Evolutionary conservation across 805 yeast species (phyloP).

Genomic region (Pichia deserticola): DNA sequence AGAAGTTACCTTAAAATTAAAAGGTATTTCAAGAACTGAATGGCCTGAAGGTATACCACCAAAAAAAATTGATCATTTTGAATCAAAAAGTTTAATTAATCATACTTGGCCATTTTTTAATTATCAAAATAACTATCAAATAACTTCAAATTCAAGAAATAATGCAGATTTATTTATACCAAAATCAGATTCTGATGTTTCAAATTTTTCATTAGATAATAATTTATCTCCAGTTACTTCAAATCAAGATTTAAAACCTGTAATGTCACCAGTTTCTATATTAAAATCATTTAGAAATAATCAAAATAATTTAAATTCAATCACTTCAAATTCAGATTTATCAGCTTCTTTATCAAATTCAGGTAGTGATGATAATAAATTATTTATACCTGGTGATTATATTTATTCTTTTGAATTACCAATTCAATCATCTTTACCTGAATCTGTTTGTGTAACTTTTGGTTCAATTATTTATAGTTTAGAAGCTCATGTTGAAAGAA

Average conservation of each 20-base stretch:
- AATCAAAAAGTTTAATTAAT: conserved; percentile 55
- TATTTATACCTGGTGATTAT: conserved; percentile 83
- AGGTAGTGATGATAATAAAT: conserved; percentile 21
- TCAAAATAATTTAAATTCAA: neutral
- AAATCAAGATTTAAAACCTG: conserved; percentile 13
- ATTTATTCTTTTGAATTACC: conserved; percentile 88
- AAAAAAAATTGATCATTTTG: conserved; percentile 58
- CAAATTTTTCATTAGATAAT: conserved; percentile 31
- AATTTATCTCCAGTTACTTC: conserved; percentile 25
- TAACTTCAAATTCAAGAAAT: conserved; percentile 27
- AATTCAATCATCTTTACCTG: conserved; percentile 76
- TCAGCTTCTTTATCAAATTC: neutral
- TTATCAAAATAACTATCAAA: conserved; percentile 24
- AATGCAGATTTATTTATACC: conserved; percentile 44
- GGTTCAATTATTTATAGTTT: conserved; percentile 71
- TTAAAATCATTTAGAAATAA: conserved; percentile 22
- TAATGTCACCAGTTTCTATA: conserved; percentile 23
- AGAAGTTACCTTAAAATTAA: conserved; percentile 50
- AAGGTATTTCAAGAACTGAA: conserved; percentile 71
- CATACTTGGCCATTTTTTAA: conserved; percentile 91
- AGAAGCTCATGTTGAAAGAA: conserved; percentile 63
- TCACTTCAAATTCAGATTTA: conserved; percentile 13
- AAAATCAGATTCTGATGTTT: conserved; percentile 26
- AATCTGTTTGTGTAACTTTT: conserved; percentile 66
- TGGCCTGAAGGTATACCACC: conserved; percentile 99